Base-by-base conservation (phyloP, 345 rosid species). In the Eucalyptus polybractea region DNA sequence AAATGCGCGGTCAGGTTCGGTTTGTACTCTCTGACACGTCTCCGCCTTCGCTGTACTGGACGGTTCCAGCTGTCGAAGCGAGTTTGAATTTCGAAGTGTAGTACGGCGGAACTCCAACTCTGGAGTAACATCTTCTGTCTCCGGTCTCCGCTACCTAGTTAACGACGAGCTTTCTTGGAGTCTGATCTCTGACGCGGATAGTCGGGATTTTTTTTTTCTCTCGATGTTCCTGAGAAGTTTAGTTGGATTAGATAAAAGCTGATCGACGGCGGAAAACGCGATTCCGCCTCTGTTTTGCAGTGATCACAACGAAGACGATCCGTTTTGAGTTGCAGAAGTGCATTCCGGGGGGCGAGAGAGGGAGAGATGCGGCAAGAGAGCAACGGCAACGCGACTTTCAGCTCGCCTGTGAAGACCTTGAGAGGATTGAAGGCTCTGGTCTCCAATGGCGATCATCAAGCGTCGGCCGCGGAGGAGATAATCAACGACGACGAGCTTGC, bases 401-500 rank as follows among this genome's bases (percentile, higher is more conserved):
- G 76, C 27, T 94, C 97, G 88, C 96, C 97, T 12, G 89, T 90
- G 90, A 95, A 93, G 94, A 95, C 91, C 86, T 50, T 92, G 89
- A 93, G 96, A 92, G 98, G 96, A 85, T 54, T 93, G 56, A 96
- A 95, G 92, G 80, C 93, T 88, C 89, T 89, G 91, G 89, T 87
- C 83, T 91, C 94, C 3, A 90, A 88, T 89, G 94, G 93, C 88
- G 91, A 91, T 76, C 85, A 76, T 40, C 85, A 76, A 40, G 85
- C 85, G 42, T 76, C 85, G 7, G 47, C 47, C 27, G 76, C 91
- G 29, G 98, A 93, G 24, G 95, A 95, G 89, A 90, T 90, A 27
- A 90, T 94, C 91, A 94, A 94, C 87, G 98, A 97, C 93, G 90
- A 91, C 91, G 96, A 97, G 89, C 93, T 97, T 62, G 98, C 98